A percentile compares a stretch with the other conserved stretches of the same genome.
Evolutionary conservation across 192 early-diverging fungal species (phyloP).

Genomic region (Tieghemiomyces parasiticus): DNA sequence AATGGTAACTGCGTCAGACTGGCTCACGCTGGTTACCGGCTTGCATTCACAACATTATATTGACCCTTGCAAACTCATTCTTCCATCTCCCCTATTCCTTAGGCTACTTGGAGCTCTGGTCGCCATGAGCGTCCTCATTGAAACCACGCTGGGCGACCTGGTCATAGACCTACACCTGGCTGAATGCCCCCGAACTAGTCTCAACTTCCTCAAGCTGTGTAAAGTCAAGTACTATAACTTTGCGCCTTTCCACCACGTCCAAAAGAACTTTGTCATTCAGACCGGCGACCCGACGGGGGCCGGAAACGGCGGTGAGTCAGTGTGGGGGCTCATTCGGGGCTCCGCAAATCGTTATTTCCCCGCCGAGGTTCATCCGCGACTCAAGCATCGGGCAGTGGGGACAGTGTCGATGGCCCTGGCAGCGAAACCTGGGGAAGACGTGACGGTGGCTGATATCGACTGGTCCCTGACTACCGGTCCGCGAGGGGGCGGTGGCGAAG

Average conservation of each 20-base stretch:
- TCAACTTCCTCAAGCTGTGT: constrained; percentile 81
- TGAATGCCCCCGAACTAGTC: constrained; percentile 45
- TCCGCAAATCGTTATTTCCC: constrained; percentile 43
- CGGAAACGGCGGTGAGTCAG: constrained; percentile 49
- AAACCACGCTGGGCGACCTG: constrained; percentile 83
- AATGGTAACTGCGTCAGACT: no score
- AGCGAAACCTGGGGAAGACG: constrained; percentile 11
- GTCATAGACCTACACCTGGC: constrained; percentile 73
- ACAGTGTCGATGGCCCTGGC: constrained; percentile 64
- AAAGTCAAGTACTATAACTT: constrained; percentile 85
- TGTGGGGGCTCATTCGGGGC: constrained; percentile 53
- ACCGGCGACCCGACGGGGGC: constrained; percentile 61
- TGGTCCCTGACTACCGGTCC: constrained; percentile 14
- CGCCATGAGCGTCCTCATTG: constrained; percentile 57
- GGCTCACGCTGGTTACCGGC: no score
- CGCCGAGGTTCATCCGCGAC: constrained; percentile 62
- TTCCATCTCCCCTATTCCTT: no score
- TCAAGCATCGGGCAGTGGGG: constrained; percentile 61
- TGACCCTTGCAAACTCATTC: no score
- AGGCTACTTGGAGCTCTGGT: not conserved
- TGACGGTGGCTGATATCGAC: constrained; percentile 16
- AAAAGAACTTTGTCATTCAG: constrained; percentile 64
- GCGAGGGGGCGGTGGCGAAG: constrained; percentile 19
- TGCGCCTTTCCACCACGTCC: constrained; percentile 62
- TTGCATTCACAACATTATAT: no score